Conservation (phyloP, 1,284 basidiomycete genomes). For the Cutaneotrichosporon cavernicola region DNA sequence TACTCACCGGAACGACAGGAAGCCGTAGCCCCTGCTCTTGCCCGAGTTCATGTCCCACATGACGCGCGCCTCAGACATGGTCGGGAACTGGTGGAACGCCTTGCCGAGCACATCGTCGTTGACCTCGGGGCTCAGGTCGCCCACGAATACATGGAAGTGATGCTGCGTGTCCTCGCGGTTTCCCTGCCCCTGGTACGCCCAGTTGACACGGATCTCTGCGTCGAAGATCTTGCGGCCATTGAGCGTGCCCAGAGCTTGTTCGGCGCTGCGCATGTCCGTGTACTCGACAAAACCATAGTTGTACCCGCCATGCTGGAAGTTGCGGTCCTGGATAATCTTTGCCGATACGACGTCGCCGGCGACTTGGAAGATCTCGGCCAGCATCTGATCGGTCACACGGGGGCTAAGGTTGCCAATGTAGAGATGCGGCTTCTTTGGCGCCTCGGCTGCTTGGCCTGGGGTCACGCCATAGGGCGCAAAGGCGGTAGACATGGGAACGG, state of each 20-base stretch:
- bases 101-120: constrained; percentile 95
- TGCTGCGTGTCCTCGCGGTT: constrained; percentile 79
- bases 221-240: constrained; percentile 98
- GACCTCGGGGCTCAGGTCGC: constrained; percentile 95
- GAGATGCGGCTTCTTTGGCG: constrained; percentile 69
- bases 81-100: constrained; percentile 92
- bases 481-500: not conserved
- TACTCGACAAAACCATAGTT: constrained; percentile 99
- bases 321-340: constrained; percentile 98
- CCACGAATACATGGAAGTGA: constrained; percentile 97
- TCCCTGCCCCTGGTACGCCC: constrained; percentile 95
- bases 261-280: constrained; percentile 93
- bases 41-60: constrained; percentile 99
- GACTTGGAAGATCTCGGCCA: constrained; percentile 93
- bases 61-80: constrained; percentile 91
- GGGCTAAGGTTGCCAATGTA: constrained; percentile 96
- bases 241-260: constrained; percentile 92
- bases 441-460: constrained; percentile 27
- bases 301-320: constrained; percentile 94
- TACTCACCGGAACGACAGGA: constrained; percentile 57
- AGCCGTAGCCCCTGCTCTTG: constrained; percentile 70
- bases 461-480: constrained; percentile 10
- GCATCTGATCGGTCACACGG: constrained; percentile 69
- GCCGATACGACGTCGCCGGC: constrained; percentile 93
- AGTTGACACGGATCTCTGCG: constrained; percentile 94